These are phyloP conservation scores for Fomes fomentarius DNA, from an alignment of 1,284 basidiomycete species.

Conservation along the genomic window DNA sequence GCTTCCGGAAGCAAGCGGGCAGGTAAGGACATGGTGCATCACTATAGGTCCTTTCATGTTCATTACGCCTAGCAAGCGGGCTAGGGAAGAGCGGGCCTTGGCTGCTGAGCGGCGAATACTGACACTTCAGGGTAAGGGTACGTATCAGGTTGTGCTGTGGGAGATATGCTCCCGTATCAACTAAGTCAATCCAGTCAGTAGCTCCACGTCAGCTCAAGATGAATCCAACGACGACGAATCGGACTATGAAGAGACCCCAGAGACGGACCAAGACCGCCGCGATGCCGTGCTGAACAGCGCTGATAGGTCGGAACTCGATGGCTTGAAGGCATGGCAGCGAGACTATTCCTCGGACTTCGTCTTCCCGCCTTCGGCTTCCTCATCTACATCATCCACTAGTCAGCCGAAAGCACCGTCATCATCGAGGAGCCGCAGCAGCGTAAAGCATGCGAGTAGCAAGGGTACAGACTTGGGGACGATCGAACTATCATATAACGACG, in stretches of 20 bases:
- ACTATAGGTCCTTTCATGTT: neutral
- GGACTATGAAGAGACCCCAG: conserved; percentile 42
- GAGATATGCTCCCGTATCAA: neutral
- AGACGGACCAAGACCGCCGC: conserved; percentile 62
- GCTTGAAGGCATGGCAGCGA: conserved; percentile 42
- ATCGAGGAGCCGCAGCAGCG: neutral
- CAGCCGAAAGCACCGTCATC: no score
- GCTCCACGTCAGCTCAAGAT: conserved; percentile 25
- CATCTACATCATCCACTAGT: neutral
- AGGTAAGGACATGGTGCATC: conserved; percentile 57
- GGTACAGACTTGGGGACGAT: neutral
- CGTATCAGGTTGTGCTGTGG: conserved; percentile 1
- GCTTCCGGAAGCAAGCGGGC: conserved; percentile 69
- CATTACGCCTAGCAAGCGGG: conserved; percentile 57
- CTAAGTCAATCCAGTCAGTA: conserved; percentile 18
- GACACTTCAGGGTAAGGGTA: conserved; percentile 43
- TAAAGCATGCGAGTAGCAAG: neutral
- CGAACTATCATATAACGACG: conserved; percentile 20
- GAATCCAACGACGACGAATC: conserved; percentile 35
- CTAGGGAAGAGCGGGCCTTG: conserved; percentile 71
- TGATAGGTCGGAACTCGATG: conserved; percentile 39
- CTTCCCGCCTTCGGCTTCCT: conserved; percentile 31
- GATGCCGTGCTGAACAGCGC: conserved; percentile 48
- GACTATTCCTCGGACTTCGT: conserved; percentile 53
- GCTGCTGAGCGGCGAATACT: conserved; percentile 68